These are phyloP conservation scores for Cicer chorassanicum DNA, from an alignment of 306 rosid species.

Conservation along the genomic window DNA sequence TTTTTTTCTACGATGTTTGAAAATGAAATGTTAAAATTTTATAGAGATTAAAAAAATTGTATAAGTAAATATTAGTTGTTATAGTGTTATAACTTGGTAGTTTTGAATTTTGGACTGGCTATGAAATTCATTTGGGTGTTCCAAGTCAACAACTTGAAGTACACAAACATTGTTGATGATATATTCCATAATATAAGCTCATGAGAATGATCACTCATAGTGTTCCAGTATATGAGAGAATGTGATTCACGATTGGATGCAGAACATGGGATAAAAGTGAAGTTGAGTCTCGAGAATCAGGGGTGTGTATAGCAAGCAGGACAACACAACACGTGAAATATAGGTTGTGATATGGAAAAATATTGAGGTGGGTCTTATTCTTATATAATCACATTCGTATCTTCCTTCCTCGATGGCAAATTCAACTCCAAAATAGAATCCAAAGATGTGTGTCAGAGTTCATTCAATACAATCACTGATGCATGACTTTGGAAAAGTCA, in stretches of 20 bases:
- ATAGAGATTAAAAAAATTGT: too few species aligned
- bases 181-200: not conserved
- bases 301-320: conserved; percentile 55
- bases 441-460: conserved; percentile 57
- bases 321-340: conserved; percentile 80
- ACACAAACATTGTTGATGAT: too few species aligned
- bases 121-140: too few species aligned
- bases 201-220: conserved; percentile 5
- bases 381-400: conserved; percentile 16
- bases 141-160: too few species aligned
- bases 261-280: conserved; percentile 59
- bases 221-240: conserved; percentile 12
- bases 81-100: too few species aligned
- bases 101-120: too few species aligned
- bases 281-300: conserved; percentile 73
- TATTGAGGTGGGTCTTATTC: conserved; percentile 62
- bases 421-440: conserved; percentile 64
- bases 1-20: too few species aligned
- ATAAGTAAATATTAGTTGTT: too few species aligned
- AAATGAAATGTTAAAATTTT: too few species aligned
- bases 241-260: conserved; percentile 33
- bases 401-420: conserved; percentile 38
- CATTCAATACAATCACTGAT: conserved; percentile 53
- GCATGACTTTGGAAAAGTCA: conserved; percentile 40
- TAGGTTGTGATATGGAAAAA: conserved; percentile 71